Evolutionary conservation across 176 grass and related monocot species (phyloP).

Genomic region (Cenchrus fungigraminus): DNA sequence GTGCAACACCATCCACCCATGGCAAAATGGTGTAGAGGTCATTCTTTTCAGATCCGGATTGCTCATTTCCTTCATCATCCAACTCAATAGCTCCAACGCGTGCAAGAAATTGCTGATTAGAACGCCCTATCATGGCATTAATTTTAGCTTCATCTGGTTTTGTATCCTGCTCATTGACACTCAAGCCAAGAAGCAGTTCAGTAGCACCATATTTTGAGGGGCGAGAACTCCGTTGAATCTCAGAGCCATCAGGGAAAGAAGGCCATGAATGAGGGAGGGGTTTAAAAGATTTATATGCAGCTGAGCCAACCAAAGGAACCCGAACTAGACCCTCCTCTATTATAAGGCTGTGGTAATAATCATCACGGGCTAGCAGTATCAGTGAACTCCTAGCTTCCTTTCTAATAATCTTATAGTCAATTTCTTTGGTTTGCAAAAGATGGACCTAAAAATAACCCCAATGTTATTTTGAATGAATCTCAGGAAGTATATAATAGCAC

Average conservation of each 20-base stretch:
- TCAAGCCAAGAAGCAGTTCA: slow-evolving; percentile 76
- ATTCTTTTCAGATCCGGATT: slow-evolving; percentile 49
- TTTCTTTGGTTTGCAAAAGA: slow-evolving; percentile 57
- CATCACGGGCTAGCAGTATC: slow-evolving; percentile 59
- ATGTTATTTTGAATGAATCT: slow-evolving; percentile 38
- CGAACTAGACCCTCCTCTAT: slow-evolving; percentile 68
- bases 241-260: slow-evolving; percentile 69
- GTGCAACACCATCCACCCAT: slow-evolving; percentile 72
- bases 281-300: slow-evolving; percentile 66
- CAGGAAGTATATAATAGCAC: slow-evolving; percentile 18
- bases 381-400: slow-evolving; percentile 68
- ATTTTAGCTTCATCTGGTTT: slow-evolving; percentile 56
- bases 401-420: slow-evolving; percentile 63
- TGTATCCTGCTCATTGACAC: slow-evolving; percentile 48
- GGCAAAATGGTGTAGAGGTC: slow-evolving; percentile 66
- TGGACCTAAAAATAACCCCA: slow-evolving; percentile 45
- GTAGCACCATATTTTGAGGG: slow-evolving; percentile 82
- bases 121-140: slow-evolving; percentile 75
- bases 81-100: slow-evolving; percentile 75
- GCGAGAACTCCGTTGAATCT: slow-evolving; percentile 56
- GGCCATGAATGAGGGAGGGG: slow-evolving; percentile 76
- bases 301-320: slow-evolving; percentile 66
- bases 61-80: slow-evolving; percentile 56
- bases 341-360: slow-evolving; percentile 57
- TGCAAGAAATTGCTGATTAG: slow-evolving; percentile 77